phyloP scores from a whole-genome alignment of 2,329 filamentous ascomycete genomes.

The Exophiala sideris region DNA sequence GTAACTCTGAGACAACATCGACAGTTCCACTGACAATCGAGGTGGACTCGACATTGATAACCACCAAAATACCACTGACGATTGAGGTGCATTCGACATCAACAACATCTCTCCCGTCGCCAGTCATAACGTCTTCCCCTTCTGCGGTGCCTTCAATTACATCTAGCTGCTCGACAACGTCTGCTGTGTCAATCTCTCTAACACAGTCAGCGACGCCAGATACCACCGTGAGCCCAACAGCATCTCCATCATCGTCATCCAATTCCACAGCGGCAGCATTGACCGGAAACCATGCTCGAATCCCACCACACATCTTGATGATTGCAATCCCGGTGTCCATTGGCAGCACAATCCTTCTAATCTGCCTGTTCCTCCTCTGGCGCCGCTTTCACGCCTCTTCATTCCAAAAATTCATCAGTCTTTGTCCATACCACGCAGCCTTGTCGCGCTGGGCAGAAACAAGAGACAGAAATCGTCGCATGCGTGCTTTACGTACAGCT shows the following conservation, averaged over 20 bases:
- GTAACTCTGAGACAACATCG: too few species aligned
- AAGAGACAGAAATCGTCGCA: conserved; percentile 6
- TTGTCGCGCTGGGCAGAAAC: conserved; percentile 8
- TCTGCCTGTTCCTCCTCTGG: conserved; percentile 9
- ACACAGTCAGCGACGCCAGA: neutral
- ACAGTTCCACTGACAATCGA: too few species aligned
- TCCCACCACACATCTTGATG: neutral
- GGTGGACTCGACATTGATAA: too few species aligned
- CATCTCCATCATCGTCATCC: neutral
- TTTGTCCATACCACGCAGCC: neutral
- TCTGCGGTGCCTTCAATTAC: too few species aligned
- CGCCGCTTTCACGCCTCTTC: conserved; percentile 3
- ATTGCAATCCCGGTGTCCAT: conserved; percentile 10
- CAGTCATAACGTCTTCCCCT: too few species aligned
- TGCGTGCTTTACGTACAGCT: neutral
- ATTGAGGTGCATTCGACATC: too few species aligned
- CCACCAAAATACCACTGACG: too few species aligned
- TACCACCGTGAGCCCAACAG: neutral
- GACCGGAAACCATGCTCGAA: neutral
- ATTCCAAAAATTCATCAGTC: conserved; percentile 6
- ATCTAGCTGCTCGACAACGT: too few species aligned
- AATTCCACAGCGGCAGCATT: conserved; percentile 1
- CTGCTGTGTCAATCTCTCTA: too few species aligned
- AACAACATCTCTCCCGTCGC: too few species aligned
- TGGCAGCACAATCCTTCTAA: neutral